Evolutionary conservation across 116 monocot species (phyloP), one percentile per base, ranked within the genome.

Genomic region (Thalassia testudinum): DNA sequence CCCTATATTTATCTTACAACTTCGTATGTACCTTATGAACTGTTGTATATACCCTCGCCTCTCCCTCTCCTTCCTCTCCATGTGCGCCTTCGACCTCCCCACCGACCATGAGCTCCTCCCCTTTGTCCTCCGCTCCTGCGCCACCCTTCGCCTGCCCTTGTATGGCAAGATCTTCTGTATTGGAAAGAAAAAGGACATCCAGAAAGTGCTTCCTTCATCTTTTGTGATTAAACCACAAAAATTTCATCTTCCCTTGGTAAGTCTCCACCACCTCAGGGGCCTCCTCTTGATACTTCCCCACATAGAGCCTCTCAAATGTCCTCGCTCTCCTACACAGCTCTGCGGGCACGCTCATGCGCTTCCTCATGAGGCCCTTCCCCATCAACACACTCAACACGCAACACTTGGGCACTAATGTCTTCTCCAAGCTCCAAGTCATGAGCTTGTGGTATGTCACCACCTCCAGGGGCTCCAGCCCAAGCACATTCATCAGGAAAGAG

Each of bases 171-270:
- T n/a, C n/a, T n/a, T n/a, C n/a, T n/a, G n/a, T n/a, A n/a, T n/a
- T n/a, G n/a, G n/a, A n/a, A n/a, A n/a, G n/a, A n/a, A n/a, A n/a
- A n/a, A n/a, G n/a, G n/a, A 2, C 24, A 47, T 24, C 21, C 15
- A 50, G 43, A 54, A 53, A 23, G 42, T 16, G 50, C 16, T 30
- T 47, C 29, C 49, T 56, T 53, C 37, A 61, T 66, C 57, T 12
- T 34, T n/a, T n/a, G n/a, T n/a, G n/a, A n/a, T n/a, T n/a, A n/a
- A n/a, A n/a, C n/a, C n/a, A 21, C 50, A 21, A 25, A 0, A 1
- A 12, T 12, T 25, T 50, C 21, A 21, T 50, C 50, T n/a, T n/a
- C n/a, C n/a, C n/a, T n/a, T n/a, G n/a, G n/a, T n/a, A n/a, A n/a
- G n/a, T n/a, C n/a, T n/a, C 1, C 1, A 47, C 16, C 16, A 47